Percentiles rank a stretch among this genome's conserved stretches.
These are phyloP conservation scores for Fraxinus xanthoxyloides DNA, from an alignment of 305 asterid genomes.

Conservation along the genomic window DNA sequence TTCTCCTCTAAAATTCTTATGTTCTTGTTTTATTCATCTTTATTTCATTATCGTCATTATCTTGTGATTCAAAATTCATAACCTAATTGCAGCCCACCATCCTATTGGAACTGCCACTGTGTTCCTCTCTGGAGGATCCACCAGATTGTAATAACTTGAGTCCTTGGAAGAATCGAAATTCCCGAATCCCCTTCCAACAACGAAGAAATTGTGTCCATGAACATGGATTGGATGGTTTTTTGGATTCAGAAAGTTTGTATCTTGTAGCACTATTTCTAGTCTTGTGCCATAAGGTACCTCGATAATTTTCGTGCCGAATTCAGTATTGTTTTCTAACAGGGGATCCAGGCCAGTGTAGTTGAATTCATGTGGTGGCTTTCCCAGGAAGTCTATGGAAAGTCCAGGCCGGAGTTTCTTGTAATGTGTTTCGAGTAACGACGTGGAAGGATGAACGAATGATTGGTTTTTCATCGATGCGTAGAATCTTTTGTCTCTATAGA, in stretches of 20 bases:
- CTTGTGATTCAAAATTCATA: too few species aligned
- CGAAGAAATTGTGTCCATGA: conserved; percentile 3
- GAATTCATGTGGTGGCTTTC: conserved; percentile 49
- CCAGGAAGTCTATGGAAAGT: conserved; percentile 41
- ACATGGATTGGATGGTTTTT: conserved; percentile 4
- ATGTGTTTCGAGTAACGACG: conserved; percentile 47
- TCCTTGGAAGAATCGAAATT: not conserved
- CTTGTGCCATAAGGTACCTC: conserved; percentile 43
- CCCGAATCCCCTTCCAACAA: not conserved
- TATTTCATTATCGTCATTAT: too few species aligned
- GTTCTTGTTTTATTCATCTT: too few species aligned
- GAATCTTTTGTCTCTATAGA: conserved; percentile 38
- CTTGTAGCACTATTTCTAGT: conserved; percentile 7
- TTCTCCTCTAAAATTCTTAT: too few species aligned
- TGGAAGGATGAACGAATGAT: conserved; percentile 47
- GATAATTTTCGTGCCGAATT: conserved; percentile 47
- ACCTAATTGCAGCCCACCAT: conserved; percentile 1
- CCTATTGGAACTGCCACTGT: not conserved
- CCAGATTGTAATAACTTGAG: not conserved
- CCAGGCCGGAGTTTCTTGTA: conserved; percentile 33
- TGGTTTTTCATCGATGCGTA: conserved; percentile 77
- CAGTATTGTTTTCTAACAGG: conserved; percentile 47
- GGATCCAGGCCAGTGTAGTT: conserved; percentile 65
- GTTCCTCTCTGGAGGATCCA: not conserved
- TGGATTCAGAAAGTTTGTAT: not conserved